A percentile compares a stretch with the other conserved stretches of the same genome.
phyloP scores from a whole-genome alignment of 345 rosid genomes.

The Citrus cavaleriei region DNA sequence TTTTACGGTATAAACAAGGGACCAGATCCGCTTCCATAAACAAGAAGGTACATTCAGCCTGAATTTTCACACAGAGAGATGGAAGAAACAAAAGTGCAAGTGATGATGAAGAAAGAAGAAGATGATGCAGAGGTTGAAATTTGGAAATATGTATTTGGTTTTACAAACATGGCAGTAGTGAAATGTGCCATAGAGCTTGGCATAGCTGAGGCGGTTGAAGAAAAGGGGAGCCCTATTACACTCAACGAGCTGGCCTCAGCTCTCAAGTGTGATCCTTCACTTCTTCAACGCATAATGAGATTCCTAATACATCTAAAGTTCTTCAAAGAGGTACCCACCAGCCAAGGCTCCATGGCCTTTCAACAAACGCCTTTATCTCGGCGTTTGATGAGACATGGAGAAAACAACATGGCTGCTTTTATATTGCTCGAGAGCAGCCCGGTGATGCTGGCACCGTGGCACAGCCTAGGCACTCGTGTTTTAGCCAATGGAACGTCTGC shows the following conservation, averaged over 20 bases:
- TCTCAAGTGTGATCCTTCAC: slow-evolving; percentile 43
- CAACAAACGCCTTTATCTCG: slow-evolving; percentile 60
- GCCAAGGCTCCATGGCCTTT: slow-evolving; percentile 25
- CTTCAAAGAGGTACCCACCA: slow-evolving; percentile 35
- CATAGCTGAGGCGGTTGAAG: slow-evolving; percentile 49
- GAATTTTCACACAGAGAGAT: not conserved
- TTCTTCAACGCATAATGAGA: slow-evolving; percentile 60
- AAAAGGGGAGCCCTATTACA: slow-evolving; percentile 41
- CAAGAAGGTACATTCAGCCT: not conserved
- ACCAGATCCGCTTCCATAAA: too few relatives aligned
- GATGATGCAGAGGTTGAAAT: slow-evolving; percentile 42
- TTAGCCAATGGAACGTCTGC: slow-evolving; percentile 30
- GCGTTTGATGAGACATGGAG: slow-evolving; percentile 33
- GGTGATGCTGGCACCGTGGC: slow-evolving; percentile 62
- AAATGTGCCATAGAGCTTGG: slow-evolving; percentile 82
- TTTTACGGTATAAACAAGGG: not conserved
- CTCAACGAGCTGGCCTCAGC: slow-evolving; percentile 46
- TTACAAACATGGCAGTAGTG: slow-evolving; percentile 48
- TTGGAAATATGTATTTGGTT: slow-evolving; percentile 57
- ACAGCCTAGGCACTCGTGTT: slow-evolving; percentile 38
- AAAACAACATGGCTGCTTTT: slow-evolving; percentile 35
- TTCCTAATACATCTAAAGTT: slow-evolving; percentile 48
- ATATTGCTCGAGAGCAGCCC: slow-evolving; percentile 47
- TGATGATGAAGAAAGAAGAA: slow-evolving; percentile 5
- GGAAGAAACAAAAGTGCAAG: not conserved